These are phyloP conservation scores for Leptodermis oblonga DNA, from an alignment of 257 asterid genomes.

Conservation along the genomic window DNA sequence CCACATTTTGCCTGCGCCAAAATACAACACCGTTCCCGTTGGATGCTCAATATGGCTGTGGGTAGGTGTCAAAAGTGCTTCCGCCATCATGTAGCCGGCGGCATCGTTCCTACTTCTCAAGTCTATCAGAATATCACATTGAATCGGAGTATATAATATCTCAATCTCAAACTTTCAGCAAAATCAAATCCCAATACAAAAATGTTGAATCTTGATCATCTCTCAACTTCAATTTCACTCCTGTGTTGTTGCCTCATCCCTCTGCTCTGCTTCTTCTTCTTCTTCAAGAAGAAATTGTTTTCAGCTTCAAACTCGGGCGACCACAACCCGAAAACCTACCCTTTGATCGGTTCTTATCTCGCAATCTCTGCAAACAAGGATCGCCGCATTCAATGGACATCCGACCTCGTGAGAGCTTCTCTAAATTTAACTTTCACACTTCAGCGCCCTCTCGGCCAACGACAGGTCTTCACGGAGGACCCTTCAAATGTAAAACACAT, in stretches of 20 bases:
- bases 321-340: conserved; percentile 42
- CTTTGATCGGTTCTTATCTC: conserved; percentile 43
- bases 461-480: conserved; percentile 49
- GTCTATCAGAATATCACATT: no score
- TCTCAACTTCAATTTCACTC: conserved; percentile 16
- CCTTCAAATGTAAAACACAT: conserved; percentile 60
- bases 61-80: no score
- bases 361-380: conserved; percentile 32
- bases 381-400: conserved; percentile 49
- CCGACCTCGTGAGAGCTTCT: conserved; percentile 31
- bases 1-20: no score
- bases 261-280: conserved; percentile 24
- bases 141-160: no score
- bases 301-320: not conserved
- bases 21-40: no score
- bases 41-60: no score
- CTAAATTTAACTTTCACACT: conserved; percentile 55
- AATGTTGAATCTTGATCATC: not conserved
- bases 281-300: conserved; percentile 15
- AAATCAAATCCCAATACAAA: not conserved
- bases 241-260: conserved; percentile 29
- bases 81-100: no score
- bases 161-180: no score
- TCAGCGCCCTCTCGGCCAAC: conserved; percentile 46
- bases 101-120: no score